Conservation (phyloP, 2,329 filamentous ascomycete species). For the Diaporthe sp. region DNA sequence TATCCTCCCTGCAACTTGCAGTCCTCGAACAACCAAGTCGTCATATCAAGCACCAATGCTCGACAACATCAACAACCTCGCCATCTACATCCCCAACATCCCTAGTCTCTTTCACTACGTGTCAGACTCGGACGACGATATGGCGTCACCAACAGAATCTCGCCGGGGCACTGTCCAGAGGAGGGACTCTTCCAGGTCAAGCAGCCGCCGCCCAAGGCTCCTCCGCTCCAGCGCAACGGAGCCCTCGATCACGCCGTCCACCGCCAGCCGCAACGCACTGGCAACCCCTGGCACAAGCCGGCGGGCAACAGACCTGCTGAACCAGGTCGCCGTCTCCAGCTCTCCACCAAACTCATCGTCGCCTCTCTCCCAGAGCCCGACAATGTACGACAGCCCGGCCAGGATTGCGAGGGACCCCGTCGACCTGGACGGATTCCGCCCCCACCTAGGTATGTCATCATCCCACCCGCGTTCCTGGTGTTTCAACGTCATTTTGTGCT, state of each 20-base stretch:
- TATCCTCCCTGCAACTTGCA: conserved; percentile 12
- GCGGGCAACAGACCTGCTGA: conserved; percentile 67
- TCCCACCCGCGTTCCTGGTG: not conserved
- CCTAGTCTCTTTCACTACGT: conserved; percentile 35
- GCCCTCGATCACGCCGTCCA: conserved; percentile 69
- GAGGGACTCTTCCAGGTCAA: conserved; percentile 56
- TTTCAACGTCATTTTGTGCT: conserved; percentile 38
- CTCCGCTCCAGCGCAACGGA: conserved; percentile 68
- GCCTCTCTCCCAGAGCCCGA: conserved; percentile 52
- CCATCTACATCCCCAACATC: conserved; percentile 36
- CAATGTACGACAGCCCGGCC: conserved; percentile 49
- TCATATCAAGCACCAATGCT: conserved; percentile 33
- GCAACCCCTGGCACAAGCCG: conserved; percentile 62
- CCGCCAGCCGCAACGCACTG: conserved; percentile 64
- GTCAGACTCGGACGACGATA: conserved; percentile 39
- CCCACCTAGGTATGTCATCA: conserved; percentile 37
- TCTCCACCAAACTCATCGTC: conserved; percentile 52
- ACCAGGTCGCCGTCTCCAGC: conserved; percentile 64
- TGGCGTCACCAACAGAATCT: conserved; percentile 52
- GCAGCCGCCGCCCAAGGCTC: conserved; percentile 63
- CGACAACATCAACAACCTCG: conserved; percentile 39
- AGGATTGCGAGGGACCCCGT: conserved; percentile 40
- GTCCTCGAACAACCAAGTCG: not conserved
- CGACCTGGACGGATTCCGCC: conserved; percentile 35
- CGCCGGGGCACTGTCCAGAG: conserved; percentile 48